phyloP scores from a whole-genome alignment of 352 stramenopile species.

The Phytophthora pistaciae region DNA sequence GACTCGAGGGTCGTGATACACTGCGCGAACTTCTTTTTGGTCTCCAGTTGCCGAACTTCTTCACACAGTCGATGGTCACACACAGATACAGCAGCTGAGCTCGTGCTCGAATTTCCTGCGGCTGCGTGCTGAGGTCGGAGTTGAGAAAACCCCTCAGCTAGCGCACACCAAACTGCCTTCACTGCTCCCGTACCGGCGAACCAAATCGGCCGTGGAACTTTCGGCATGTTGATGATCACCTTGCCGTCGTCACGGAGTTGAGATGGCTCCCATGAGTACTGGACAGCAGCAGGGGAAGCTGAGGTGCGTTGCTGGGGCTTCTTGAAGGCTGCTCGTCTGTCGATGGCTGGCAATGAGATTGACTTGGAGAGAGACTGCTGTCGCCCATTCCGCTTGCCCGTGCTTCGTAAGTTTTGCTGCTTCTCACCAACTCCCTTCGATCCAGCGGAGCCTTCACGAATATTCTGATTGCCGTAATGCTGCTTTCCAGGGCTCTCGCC shows the following conservation, averaged over 20 bases:
- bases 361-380: constrained; percentile 11
- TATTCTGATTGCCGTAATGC: constrained; percentile 7
- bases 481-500: constrained; percentile 7
- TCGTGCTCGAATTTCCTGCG: constrained; percentile 1
- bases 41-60: constrained; percentile 84
- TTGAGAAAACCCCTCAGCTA: constrained; percentile 63
- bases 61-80: constrained; percentile 77
- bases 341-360: constrained; percentile 32
- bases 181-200: constrained; percentile 84
- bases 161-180: constrained; percentile 84
- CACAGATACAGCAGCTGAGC: constrained; percentile 21
- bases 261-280: constrained; percentile 76
- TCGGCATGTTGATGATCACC: constrained; percentile 85
- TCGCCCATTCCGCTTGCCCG: background rate
- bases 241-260: constrained; percentile 66
- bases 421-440: background rate
- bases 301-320: constrained; percentile 8
- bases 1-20: constrained; percentile 86
- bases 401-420: constrained; percentile 1
- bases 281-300: constrained; percentile 32
- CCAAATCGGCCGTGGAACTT: constrained; percentile 85
- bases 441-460: background rate
- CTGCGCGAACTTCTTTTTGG: constrained; percentile 78
- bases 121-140: constrained; percentile 10
- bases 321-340: constrained; percentile 3